phyloP scores from a whole-genome alignment of 176 grass and related monocot genomes.

The Phyllostachys edulis region DNA sequence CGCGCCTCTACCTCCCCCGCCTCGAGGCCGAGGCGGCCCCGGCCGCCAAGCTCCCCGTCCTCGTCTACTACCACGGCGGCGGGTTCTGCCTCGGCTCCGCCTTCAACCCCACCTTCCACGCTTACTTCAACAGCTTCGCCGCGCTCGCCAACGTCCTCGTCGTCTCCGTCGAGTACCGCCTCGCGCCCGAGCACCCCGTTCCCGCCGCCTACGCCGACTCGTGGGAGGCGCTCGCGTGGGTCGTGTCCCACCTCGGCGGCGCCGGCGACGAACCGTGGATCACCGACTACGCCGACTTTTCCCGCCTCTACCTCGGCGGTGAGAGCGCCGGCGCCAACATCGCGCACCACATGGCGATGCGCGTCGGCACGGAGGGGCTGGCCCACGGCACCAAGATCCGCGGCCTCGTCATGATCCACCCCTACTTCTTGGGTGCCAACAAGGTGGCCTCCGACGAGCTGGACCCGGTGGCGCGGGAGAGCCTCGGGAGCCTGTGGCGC shows the following conservation, averaged over 20 bases:
- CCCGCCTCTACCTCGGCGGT: slow-evolving; percentile 67
- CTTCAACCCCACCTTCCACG: slow-evolving; percentile 61
- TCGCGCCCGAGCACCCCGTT: slow-evolving; percentile 74
- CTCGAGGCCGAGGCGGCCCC: neutral
- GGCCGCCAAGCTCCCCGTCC: slow-evolving; percentile 39
- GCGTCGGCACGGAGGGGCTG: slow-evolving; percentile 36
- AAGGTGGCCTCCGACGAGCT: slow-evolving; percentile 52
- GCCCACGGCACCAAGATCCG: slow-evolving; percentile 36
- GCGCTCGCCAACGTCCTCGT: slow-evolving; percentile 40
- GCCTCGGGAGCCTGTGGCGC: slow-evolving; percentile 46
- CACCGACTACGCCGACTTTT: slow-evolving; percentile 51
- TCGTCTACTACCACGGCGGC: slow-evolving; percentile 65
- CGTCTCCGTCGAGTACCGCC: slow-evolving; percentile 80
- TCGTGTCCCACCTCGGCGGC: slow-evolving; percentile 36
- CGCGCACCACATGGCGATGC: slow-evolving; percentile 74
- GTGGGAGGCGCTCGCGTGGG: slow-evolving; percentile 70
- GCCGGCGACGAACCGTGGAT: slow-evolving; percentile 30
- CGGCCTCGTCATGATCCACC: slow-evolving; percentile 69
- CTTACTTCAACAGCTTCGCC: slow-evolving; percentile 51
- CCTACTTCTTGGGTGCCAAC: slow-evolving; percentile 67
- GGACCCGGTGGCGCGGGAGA: slow-evolving; percentile 26
- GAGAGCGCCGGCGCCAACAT: slow-evolving; percentile 86
- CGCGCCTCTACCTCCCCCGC: slow-evolving; percentile 59
- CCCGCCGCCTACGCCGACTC: slow-evolving; percentile 49
- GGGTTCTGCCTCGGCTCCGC: slow-evolving; percentile 71